Evolutionary conservation across 352 stramenopile genomes (phyloP).

Genomic region (Pythium aphanidermatum): DNA sequence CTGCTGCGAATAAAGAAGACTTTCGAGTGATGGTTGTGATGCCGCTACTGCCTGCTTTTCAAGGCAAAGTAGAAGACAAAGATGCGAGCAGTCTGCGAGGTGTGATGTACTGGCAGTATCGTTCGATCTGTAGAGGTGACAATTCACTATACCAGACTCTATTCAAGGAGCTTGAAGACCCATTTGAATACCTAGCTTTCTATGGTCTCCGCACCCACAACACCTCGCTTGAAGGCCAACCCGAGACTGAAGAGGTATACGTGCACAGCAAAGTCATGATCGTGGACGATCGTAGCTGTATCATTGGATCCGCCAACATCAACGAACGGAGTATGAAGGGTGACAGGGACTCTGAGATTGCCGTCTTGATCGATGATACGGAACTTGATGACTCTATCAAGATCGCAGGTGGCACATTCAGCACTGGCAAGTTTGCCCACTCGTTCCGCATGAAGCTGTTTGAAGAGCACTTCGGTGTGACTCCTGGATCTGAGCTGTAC

Average conservation of each 20-base stretch:
- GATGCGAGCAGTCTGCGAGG: slow-evolving; percentile 74
- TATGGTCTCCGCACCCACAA: slow-evolving; percentile 71
- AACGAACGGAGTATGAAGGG: slow-evolving; percentile 86
- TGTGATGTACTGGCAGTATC: slow-evolving; percentile 88
- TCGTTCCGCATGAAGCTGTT: slow-evolving; percentile 87
- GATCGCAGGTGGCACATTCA: slow-evolving; percentile 36
- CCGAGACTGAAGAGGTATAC: slow-evolving; percentile 76
- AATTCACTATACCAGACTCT: slow-evolving; percentile 80
- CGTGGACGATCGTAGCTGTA: slow-evolving; percentile 69
- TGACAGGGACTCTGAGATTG: slow-evolving; percentile 84
- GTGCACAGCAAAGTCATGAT: slow-evolving; percentile 92
- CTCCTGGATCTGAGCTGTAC: slow-evolving; percentile 38
- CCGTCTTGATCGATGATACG: slow-evolving; percentile 76
- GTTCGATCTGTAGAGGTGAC: slow-evolving; percentile 74
- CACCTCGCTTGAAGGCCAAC: slow-evolving; percentile 25
- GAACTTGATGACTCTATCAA: slow-evolving; percentile 52
- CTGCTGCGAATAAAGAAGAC: slow-evolving; percentile 72
- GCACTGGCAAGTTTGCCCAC: slow-evolving; percentile 74
- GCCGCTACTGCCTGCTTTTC: slow-evolving; percentile 77
- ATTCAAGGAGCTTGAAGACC: slow-evolving; percentile 70
- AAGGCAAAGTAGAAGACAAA: slow-evolving; percentile 71
- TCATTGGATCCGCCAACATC: slow-evolving; percentile 85
- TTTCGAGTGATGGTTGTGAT: slow-evolving; percentile 86
- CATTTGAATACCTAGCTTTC: slow-evolving; percentile 87
- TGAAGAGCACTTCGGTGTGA: slow-evolving; percentile 75